Percentiles rank a stretch among this genome's conserved stretches.
These are phyloP conservation scores for Amanita exitialis DNA, from an alignment of 768 basidiomycete genomes.

Conservation along the genomic window DNA sequence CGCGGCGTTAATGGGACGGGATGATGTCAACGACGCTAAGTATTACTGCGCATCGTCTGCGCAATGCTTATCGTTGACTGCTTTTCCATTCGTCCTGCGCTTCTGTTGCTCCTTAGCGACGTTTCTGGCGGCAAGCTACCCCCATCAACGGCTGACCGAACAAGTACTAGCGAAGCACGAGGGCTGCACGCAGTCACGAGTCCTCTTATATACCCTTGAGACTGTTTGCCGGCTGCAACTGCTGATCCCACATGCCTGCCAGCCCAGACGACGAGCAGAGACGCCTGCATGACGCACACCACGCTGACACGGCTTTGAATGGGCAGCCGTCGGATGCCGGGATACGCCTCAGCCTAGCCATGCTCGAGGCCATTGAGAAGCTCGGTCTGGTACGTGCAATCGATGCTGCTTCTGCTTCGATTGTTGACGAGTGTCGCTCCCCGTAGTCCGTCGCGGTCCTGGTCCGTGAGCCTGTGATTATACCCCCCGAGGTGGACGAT, in stretches of 20 bases:
- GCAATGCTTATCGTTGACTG: too few relatives aligned
- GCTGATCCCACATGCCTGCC: background rate
- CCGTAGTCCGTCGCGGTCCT: conserved; percentile 22
- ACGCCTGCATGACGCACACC: background rate
- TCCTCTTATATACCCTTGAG: background rate
- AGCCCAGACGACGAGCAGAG: background rate
- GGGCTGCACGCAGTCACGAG: background rate
- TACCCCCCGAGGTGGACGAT: conserved; percentile 25
- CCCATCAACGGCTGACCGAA: background rate
- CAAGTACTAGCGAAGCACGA: background rate
- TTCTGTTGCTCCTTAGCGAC: background rate
- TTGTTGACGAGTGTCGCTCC: background rate
- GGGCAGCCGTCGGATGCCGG: background rate
- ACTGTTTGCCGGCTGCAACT: background rate
- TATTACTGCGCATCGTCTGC: too few relatives aligned
- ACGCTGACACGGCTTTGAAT: background rate
- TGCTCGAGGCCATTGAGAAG: conserved; percentile 24
- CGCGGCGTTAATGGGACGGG: too few relatives aligned
- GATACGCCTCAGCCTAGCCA: conserved; percentile 26
- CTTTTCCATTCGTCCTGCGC: too few relatives aligned
- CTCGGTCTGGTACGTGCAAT: conserved; percentile 18
- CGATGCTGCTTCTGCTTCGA: background rate
- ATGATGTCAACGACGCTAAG: too few relatives aligned
- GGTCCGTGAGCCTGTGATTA: conserved; percentile 26
- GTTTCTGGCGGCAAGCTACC: background rate